Conservation (phyloP, 78 protist genomes). For the Dictyostelium capitatum region DNA sequence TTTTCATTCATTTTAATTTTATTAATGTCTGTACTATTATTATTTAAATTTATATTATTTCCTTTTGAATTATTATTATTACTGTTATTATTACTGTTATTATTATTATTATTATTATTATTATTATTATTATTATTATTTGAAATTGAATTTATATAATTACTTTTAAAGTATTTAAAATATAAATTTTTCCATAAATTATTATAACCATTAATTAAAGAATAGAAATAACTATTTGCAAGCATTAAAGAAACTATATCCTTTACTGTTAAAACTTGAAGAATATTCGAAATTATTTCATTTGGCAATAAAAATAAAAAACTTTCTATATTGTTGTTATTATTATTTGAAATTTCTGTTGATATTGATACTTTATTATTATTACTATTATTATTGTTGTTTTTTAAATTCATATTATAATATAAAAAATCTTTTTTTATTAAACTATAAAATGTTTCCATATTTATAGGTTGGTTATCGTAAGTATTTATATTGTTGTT, state of each 20-base stretch:
- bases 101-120: neutral
- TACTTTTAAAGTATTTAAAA: slow-evolving; percentile 8
- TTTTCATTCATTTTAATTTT: neutral
- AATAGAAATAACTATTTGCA: neutral
- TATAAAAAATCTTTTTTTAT: slow-evolving; percentile 9
- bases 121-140: neutral
- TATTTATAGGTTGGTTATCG: neutral
- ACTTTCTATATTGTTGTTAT: neutral
- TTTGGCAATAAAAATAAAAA: slow-evolving; percentile 5
- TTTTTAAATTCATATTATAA: neutral
- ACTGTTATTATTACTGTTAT: neutral
- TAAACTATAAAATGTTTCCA: neutral
- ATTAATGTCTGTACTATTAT: neutral
- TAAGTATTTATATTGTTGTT: too few relatives aligned
- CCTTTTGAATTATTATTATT: neutral
- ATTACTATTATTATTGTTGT: neutral
- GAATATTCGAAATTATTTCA: slow-evolving; percentile 22
- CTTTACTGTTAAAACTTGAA: neutral
- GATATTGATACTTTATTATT: neutral
- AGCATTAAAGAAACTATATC: neutral
- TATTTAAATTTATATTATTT: neutral
- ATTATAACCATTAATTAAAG: neutral
- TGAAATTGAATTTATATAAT: neutral
- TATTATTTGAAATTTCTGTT: neutral
- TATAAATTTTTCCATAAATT: slow-evolving; percentile 15